Evolutionary conservation across 805 yeast species (phyloP).

Genomic region (Torulaspora indica): DNA sequence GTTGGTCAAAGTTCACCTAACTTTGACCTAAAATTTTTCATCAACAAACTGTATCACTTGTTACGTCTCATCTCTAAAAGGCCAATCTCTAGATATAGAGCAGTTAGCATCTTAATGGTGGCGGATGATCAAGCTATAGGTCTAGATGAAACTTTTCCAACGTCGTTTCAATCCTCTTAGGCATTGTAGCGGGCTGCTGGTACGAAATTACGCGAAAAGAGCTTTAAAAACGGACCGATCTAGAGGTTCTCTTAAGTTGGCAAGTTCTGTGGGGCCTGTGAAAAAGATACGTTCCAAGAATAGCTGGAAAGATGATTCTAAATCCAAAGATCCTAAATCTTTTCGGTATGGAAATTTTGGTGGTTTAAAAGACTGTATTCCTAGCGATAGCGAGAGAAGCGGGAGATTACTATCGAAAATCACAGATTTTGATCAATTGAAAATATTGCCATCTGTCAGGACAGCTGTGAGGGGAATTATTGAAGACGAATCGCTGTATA

Average conservation of each 20-base stretch:
- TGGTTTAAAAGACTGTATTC: constrained; percentile 42
- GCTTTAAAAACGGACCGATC: constrained; percentile 1
- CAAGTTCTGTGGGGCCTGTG: constrained; percentile 8
- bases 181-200: not conserved
- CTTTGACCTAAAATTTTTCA: constrained; percentile 9
- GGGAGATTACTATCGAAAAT: constrained; percentile 48
- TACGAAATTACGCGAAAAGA: constrained; percentile 6
- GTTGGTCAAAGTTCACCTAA: not conserved
- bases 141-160: not conserved
- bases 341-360: constrained; percentile 47
- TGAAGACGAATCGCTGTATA: constrained; percentile 41
- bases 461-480: constrained; percentile 54
- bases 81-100: not conserved
- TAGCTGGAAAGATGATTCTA: not conserved
- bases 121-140: not conserved
- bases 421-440: constrained; percentile 58
- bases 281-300: constrained; percentile 2
- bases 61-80: constrained; percentile 1
- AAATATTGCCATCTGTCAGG: constrained; percentile 64
- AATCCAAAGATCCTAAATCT: not conserved
- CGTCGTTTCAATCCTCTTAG: not conserved
- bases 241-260: constrained; percentile 9
- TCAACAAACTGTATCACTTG: constrained; percentile 4
- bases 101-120: too few relatives aligned
- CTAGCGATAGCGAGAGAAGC: constrained; percentile 34